Evolutionary conservation across 2,329 filamentous ascomycete species (phyloP), one percentile per base, ranked within the genome.

Genomic region (Stylonectria norvegica): DNA sequence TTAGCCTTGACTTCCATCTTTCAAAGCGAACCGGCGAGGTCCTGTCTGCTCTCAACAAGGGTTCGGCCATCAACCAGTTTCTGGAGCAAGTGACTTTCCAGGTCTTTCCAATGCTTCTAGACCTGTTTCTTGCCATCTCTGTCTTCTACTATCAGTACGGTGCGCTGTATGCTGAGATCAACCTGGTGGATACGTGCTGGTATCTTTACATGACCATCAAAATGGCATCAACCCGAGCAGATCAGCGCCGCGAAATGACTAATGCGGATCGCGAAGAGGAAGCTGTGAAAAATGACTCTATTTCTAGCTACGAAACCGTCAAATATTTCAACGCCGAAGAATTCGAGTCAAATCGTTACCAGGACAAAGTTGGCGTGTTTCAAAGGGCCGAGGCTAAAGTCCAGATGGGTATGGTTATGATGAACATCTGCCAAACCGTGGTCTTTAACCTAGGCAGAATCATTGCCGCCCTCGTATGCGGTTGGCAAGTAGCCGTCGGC

Each of bases 1-100:
- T 98, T 22, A 96, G 90, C 63, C 76, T 97, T 50, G 93, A 97
- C 62, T 98, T 98, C 59, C 93, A 98, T 61, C 78, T 97, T 3
- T 89, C 89, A 37, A 98, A 98, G 68, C 88, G 91, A 59, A 98
- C 93, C 0, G 93, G 93, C 48, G 93, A 98, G 66, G 89, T 98
- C 8, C 72, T 97, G 12, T 97, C 91, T 11, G 93, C 93, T 1
- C 75, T 98, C 50, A 95, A 93, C 69, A 98, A 98, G 64, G 93
- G 93, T 32, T 90, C 85, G 45, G 87, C 91, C 3, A 95, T 98
- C 71, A 97, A 97, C 59, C 89, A 86, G 5, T 98, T 98, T 62
- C 76, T 98, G 41, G 93, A 97, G 66, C 89, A 95, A 65, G 82
- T 96, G 51, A 97, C 91, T 1, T 98, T 98, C 60, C 87, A 94